Base-by-base conservation (phyloP, 2,329 filamentous ascomycete genomes). In the Cladorrhinum sp. region DNA sequence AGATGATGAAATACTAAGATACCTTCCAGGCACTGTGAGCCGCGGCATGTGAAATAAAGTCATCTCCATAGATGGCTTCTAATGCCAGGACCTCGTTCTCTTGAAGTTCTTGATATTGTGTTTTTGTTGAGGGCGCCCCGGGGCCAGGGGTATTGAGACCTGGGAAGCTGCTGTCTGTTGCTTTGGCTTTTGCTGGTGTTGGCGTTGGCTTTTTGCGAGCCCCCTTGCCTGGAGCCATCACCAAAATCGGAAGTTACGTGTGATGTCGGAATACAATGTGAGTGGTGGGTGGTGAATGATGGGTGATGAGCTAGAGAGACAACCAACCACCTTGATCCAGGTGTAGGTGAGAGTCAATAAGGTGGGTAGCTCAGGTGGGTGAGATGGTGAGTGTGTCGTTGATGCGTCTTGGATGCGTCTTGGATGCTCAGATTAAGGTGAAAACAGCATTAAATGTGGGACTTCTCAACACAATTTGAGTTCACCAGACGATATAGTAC, bases 51-150 rank as follows among this genome's bases (percentile, higher is more conserved):
- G 89, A 86, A 68, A 89, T 82, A 71, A 92, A 97, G 71, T 97
- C 93, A 62, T 96, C 91, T 67, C 88, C 89, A 72, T 95, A 98
- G 55, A 98, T 96, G 48, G 94, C 90, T 69, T 89, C 83, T 62
- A 98, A 81, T 50, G 87, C 94, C 72, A 95, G 85, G 60, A 96
- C 82, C 77, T 98, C 95, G 72, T 96, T 90, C 70, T 89, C 82
- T 76, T 98, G 95, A 33, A 90, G 86, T 76, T 96, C 89, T 66
- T 87, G 85, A 77, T 97, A 96, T 71, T 92, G 79, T 16, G 82
- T 82, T 67, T 78, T 83, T 55, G 75, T 71, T 18, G 57, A 39
- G 39, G 68, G 61, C 78, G 73, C 33, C 4, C 26, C 26, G 4
- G 62, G 78, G 73, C 20, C 12, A 18, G 12, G 76, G 72, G 67